Conservation (phyloP, 495 filamentous ascomycete species). For the Podospora bellae-mahoneyi region DNA sequence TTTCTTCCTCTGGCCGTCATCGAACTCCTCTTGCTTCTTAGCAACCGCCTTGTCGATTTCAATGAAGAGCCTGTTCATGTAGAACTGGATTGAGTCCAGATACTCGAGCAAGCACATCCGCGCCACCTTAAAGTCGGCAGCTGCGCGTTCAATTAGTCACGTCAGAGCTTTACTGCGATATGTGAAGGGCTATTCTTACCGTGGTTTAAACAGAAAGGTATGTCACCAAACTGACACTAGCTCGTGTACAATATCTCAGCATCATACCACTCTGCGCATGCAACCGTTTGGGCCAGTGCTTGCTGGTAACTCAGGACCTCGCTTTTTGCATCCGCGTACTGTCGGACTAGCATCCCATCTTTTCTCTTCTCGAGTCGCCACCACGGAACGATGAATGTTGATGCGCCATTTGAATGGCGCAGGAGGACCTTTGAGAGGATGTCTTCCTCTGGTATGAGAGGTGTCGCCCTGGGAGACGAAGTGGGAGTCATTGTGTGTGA, state of each 20-base stretch:
- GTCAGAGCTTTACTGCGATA: neutral
- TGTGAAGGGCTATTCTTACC: neutral
- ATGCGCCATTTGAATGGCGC: neutral
- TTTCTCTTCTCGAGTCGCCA: neutral
- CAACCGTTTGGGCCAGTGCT: neutral
- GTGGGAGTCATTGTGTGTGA: neutral
- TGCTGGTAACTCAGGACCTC: neutral
- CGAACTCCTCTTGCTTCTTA: neutral
- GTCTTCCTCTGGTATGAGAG: neutral
- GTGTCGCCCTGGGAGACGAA: neutral
- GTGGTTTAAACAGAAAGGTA: neutral
- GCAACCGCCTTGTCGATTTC: neutral
- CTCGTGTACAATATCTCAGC: neutral
- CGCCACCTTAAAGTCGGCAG: neutral
- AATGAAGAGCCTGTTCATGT: neutral
- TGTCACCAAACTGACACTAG: neutral
- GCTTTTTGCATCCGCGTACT: neutral
- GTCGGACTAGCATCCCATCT: neutral
- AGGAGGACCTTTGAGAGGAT: neutral
- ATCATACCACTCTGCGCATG: neutral
- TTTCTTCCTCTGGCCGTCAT: neutral
- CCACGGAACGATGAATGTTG: neutral
- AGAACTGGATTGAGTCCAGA: neutral
- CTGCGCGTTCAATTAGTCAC: neutral
- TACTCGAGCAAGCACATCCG: neutral